phyloP scores from a whole-genome alignment of 768 basidiomycete genomes.

The Mrakia hoshinonis region DNA sequence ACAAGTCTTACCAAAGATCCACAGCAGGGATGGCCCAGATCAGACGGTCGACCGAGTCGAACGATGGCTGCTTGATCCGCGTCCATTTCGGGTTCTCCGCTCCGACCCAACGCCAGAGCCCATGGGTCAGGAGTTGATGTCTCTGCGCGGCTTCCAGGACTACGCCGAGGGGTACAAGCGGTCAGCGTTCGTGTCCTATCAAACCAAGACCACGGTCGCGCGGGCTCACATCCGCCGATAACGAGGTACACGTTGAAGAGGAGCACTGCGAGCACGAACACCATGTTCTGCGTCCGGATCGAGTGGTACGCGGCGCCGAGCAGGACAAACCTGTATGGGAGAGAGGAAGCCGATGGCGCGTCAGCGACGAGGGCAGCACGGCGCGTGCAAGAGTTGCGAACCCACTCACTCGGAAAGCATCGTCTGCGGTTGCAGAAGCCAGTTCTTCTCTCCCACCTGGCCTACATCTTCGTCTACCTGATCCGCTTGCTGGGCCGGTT shows the following conservation, averaged over 20 bases:
- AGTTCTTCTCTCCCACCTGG: background rate
- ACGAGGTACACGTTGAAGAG: slow-evolving; percentile 2
- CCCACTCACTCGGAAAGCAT: background rate
- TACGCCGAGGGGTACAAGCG: background rate
- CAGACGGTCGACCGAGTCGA: too few species aligned
- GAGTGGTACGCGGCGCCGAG: background rate
- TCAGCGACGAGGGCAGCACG: background rate
- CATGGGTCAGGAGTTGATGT: background rate
- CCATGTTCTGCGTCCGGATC: background rate
- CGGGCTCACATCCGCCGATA: background rate
- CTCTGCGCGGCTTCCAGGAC: background rate
- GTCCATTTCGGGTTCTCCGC: background rate
- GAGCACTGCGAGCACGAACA: background rate
- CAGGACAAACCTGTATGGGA: background rate
- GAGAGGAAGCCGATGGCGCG: background rate
- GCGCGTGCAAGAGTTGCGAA: too few species aligned
- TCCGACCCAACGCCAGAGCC: background rate
- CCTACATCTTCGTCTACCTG: background rate
- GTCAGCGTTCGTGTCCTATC: background rate
- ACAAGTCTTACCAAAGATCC: background rate
- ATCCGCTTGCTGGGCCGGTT: background rate
- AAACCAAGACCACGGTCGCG: background rate
- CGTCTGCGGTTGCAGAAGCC: background rate
- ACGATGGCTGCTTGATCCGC: too few species aligned
- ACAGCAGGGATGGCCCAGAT: background rate